Evolutionary conservation across 2,329 filamentous ascomycete genomes (phyloP).

Genomic region (Diaporthe ilicicola): DNA sequence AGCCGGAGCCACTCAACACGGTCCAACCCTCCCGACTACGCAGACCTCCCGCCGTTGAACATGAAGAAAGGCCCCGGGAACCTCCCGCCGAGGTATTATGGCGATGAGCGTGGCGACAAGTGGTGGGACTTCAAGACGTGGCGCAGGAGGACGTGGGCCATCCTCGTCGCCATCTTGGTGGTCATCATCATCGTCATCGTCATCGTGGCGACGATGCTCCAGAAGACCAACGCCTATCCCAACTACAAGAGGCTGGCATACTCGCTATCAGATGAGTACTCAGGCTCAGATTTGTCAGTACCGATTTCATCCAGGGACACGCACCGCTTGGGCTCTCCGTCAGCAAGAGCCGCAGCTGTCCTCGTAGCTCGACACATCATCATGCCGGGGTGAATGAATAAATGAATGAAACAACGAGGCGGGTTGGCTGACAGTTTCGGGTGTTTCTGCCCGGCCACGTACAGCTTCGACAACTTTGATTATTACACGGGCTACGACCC

Average conservation of each 20-base stretch:
- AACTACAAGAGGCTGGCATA: conserved; percentile 58
- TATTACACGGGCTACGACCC: conserved; percentile 62
- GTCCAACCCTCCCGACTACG: conserved; percentile 17
- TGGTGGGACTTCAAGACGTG: conserved; percentile 57
- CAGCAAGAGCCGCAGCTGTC: not conserved
- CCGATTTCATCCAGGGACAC: not conserved
- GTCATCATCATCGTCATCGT: conserved; percentile 56
- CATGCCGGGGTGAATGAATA: not conserved
- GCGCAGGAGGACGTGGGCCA: conserved; percentile 60
- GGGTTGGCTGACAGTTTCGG: not conserved
- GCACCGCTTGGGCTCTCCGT: not conserved
- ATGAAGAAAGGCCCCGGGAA: conserved; percentile 3
- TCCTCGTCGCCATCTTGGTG: conserved; percentile 46
- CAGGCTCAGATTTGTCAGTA: conserved; percentile 52
- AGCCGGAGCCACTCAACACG: not conserved
- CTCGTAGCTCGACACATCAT: not conserved
- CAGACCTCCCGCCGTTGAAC: conserved; percentile 1
- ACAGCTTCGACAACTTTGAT: conserved; percentile 55
- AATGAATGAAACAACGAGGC: not conserved
- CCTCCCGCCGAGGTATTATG: conserved; percentile 14
- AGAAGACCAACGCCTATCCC: conserved; percentile 53
- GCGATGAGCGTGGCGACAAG: not conserved
- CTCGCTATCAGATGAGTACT: conserved; percentile 57
- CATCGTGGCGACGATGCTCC: conserved; percentile 53
- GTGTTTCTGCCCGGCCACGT: not conserved